Evolutionary conservation across 495 filamentous ascomycete genomes (phyloP).

Genomic region (Hypoxylon lenormandii): DNA sequence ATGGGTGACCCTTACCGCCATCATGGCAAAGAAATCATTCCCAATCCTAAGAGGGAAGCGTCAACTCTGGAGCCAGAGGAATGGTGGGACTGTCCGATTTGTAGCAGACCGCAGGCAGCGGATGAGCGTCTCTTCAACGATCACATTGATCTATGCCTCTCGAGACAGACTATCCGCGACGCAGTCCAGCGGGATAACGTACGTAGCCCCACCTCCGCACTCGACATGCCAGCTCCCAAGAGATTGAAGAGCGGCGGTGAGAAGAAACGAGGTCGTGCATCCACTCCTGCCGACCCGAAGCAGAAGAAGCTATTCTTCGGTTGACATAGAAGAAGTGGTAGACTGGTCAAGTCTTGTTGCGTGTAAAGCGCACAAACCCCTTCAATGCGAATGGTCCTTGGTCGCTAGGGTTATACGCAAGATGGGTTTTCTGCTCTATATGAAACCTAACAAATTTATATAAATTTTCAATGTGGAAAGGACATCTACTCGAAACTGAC

Average conservation of each 20-base stretch:
- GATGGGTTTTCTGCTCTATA: too few species aligned
- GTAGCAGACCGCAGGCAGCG: constrained; percentile 75
- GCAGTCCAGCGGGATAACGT: constrained; percentile 68
- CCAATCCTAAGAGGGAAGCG: constrained; percentile 58
- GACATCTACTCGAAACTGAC: too few species aligned
- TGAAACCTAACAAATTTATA: too few species aligned
- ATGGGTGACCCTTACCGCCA: constrained; percentile 36
- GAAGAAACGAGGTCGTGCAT: constrained; percentile 51
- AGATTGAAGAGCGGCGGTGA: constrained; percentile 51
- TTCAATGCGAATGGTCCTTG: too few species aligned
- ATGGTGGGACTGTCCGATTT: constrained; percentile 90
- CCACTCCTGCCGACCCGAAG: constrained; percentile 52
- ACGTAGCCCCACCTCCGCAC: constrained; percentile 17
- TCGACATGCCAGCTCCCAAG: constrained; percentile 42
- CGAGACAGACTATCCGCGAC: constrained; percentile 84
- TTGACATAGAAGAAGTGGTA: constrained; percentile 24
- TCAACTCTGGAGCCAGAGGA: constrained; percentile 57
- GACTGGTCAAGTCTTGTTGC: background rate
- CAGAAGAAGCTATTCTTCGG: constrained; percentile 63
- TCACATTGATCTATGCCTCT: constrained; percentile 94
- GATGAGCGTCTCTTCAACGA: constrained; percentile 86
- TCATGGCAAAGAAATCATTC: constrained; percentile 66
- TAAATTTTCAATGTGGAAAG: background rate
- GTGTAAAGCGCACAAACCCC: too few species aligned
- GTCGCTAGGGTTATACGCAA: too few species aligned